These are phyloP conservation scores for Populus hybrid DNA, from an alignment of 441 rosid species.

Conservation along the genomic window DNA sequence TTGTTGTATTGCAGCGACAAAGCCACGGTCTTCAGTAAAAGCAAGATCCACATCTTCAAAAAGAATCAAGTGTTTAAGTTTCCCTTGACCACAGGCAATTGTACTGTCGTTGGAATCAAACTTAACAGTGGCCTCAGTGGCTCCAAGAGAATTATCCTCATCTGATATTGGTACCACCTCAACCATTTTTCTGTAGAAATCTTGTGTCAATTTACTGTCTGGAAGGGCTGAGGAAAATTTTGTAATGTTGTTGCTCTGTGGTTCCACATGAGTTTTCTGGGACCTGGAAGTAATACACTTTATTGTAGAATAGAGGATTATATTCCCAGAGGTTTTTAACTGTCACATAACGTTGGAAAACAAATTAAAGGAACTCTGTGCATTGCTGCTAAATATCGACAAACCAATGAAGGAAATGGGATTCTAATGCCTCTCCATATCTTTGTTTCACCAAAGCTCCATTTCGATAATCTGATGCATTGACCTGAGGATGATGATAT, in stretches of 20 bases:
- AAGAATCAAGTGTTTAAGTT: constrained; percentile 71
- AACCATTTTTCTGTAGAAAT: constrained; percentile 32
- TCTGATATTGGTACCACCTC: constrained; percentile 43
- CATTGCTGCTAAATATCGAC: constrained; percentile 25
- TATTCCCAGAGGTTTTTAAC: constrained; percentile 4
- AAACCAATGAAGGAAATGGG: constrained; percentile 68
- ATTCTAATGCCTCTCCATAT: constrained; percentile 79
- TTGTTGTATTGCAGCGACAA: constrained; percentile 73
- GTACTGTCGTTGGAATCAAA: constrained; percentile 25
- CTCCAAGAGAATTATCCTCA: constrained; percentile 31
- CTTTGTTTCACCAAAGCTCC: constrained; percentile 76
- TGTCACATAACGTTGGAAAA: not conserved
- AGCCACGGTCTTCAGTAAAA: constrained; percentile 93
- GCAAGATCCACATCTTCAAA: constrained; percentile 90
- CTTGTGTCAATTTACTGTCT: not conserved
- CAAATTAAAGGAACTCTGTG: constrained; percentile 1
- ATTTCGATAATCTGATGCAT: constrained; percentile 85
- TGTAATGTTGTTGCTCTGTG: constrained; percentile 24
- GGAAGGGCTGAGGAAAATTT: constrained; percentile 17
- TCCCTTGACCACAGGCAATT: constrained; percentile 32
- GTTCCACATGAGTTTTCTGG: constrained; percentile 34
- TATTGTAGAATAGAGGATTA: constrained; percentile 8
- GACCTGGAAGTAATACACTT: constrained; percentile 47
- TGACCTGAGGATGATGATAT: constrained; percentile 48
- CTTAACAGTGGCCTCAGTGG: constrained; percentile 32